Evolutionary conservation across 2,329 filamentous ascomycete genomes (phyloP), one percentile per base, ranked within the genome.

Genomic region (Phoma sp.): DNA sequence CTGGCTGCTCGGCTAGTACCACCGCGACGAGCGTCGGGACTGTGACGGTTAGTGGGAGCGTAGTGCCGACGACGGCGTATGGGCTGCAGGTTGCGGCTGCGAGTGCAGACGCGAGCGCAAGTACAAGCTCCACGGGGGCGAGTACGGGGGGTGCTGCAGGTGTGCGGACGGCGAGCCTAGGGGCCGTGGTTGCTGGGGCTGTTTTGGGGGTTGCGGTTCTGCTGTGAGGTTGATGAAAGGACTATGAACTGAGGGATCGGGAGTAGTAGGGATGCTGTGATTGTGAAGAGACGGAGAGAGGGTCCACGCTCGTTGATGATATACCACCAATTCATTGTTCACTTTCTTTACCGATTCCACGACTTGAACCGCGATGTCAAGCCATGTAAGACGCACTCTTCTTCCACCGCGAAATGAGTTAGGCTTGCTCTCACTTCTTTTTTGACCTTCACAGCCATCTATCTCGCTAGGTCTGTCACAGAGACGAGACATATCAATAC

Each of bases 51-150:
- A 65, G 53, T 41, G 71, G 72, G 0, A 62, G 40, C 0, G 46
- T 35, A 13, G 62, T 63, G 1, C 64, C 65, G 2, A 65, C 61
- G 2, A 73, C 71, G 9, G 62, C 57, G 41, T 74, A 60, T 55
- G 74, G 73, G 8, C 35, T 75, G 39, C 63, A 69, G 51, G 73
- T 74, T 61, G 71, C 70, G 7, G 62, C 68, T 41, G 72, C 70
- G 0, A 56, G 59, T 38, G 61, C 38, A 2, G 44, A 60, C 22
- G 55, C 58, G n/a, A 62, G 55, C 3, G 60, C 39, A 2, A 61
- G 49, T 19, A 58, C 58, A 7, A 58, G 53, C 15, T 13, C 29
- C 53, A 61, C 40, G 39, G 68, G 58, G 5, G 63, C 55, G n/a
- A 64, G 61, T 2, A 31, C 29, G 10, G 29, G 29, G 29, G 29